Evolutionary conservation across 192 early-diverging fungal species (phyloP).

Genomic region (Coemansia sp.): DNA sequence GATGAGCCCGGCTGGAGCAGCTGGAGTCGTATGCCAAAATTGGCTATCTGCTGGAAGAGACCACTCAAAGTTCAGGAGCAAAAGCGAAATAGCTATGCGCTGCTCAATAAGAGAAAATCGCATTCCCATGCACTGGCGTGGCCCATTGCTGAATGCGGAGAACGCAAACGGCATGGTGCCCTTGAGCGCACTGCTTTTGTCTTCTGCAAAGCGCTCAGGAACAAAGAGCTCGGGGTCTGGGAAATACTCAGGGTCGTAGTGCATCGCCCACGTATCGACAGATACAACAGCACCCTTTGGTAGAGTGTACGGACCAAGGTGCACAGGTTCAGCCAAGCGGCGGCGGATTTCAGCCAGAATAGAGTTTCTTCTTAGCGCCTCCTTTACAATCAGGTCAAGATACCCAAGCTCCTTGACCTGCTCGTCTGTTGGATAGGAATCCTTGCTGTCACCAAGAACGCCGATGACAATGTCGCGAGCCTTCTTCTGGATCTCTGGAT

Average conservation of each 20-base stretch:
- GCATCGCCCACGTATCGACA: conserved; percentile 50
- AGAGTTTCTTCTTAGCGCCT: conserved; percentile 50
- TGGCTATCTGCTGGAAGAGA: conserved; percentile 46
- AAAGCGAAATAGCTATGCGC: conserved; percentile 56
- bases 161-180: conserved; percentile 36
- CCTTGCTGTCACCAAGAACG: conserved; percentile 57
- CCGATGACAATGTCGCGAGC: conserved; percentile 56
- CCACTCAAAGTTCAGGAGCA: conserved; percentile 54
- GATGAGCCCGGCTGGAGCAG: conserved; percentile 41
- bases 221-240: conserved; percentile 47
- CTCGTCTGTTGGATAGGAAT: conserved; percentile 54
- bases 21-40: conserved; percentile 42
- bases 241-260: conserved; percentile 51
- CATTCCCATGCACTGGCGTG: conserved; percentile 63
- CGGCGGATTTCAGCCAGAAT: conserved; percentile 51
- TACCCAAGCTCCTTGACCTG: conserved; percentile 57
- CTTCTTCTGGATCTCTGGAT: conserved; percentile 56
- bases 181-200: conserved; percentile 36
- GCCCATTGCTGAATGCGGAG: conserved; percentile 63
- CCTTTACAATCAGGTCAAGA: conserved; percentile 57
- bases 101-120: conserved; percentile 63
- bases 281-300: conserved; percentile 44
- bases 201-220: conserved; percentile 54
- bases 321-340: conserved; percentile 39
- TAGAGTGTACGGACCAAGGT: conserved; percentile 44